A percentile compares a stretch with the other conserved stretches of the same genome.
phyloP scores from a whole-genome alignment of 2,329 filamentous ascomycete species.

The Phialophora expanda region DNA sequence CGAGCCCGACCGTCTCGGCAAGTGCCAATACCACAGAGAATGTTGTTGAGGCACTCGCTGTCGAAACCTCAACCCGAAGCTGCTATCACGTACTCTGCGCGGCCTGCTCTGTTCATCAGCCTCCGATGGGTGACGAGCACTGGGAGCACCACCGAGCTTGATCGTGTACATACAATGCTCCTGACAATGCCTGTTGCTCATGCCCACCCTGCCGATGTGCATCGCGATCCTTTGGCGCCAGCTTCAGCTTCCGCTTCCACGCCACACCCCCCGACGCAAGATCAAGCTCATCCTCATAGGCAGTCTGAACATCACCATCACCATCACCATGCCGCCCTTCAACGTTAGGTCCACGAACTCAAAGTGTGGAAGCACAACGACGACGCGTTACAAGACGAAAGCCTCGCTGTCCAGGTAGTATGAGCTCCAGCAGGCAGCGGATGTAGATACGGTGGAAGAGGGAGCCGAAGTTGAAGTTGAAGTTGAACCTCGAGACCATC shows the following conservation, averaged over 20 bases:
- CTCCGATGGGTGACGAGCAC: not conserved
- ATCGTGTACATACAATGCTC: not conserved
- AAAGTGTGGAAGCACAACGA: not conserved
- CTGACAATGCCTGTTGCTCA: not conserved
- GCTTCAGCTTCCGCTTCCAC: too few relatives aligned
- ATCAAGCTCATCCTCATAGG: too few relatives aligned
- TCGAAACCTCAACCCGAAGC: not conserved
- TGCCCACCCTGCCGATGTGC: too few relatives aligned
- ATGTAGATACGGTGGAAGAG: not conserved
- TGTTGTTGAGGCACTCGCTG: too few relatives aligned
- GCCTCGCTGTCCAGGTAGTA: not conserved
- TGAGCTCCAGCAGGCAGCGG: not conserved
- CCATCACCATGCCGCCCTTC: not conserved
- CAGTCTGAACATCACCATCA: not conserved
- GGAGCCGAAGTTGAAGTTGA: not conserved
- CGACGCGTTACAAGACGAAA: not conserved
- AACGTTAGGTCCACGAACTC: not conserved
- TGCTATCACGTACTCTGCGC: not conserved
- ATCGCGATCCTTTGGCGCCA: too few relatives aligned
- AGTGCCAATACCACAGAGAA: not conserved
- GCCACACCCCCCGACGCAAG: too few relatives aligned
- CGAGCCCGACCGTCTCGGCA: not conserved
- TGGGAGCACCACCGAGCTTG: too few relatives aligned
- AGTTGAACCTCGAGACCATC: too few relatives aligned
- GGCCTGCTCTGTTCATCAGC: not conserved